A percentile compares a stretch with the other conserved stretches of the same genome.
Conservation (phyloP, 371 early-diverging fungal species). For the Apophysomyces elegans region DNA sequence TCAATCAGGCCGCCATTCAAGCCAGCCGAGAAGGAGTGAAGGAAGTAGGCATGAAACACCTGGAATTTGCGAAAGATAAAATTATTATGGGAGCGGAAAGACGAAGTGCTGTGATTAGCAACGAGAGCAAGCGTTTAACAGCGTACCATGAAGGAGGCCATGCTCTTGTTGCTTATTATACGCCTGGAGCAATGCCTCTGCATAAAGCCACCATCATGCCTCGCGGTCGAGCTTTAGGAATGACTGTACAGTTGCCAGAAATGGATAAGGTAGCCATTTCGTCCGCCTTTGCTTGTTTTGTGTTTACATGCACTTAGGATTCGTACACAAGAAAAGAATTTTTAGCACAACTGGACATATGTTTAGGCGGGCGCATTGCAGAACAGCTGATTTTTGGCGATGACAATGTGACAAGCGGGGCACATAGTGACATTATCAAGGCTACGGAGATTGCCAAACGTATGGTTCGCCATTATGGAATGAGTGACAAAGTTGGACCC, state of each 20-base stretch:
- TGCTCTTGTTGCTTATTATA: conserved; percentile 93
- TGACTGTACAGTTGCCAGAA: conserved; percentile 95
- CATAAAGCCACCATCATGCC: conserved; percentile 99
- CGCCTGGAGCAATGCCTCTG: conserved; percentile 95
- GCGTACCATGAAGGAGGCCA: conserved; percentile 99
- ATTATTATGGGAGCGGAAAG: conserved; percentile 98
- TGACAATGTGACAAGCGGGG: conserved; percentile 95
- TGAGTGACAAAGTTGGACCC: conserved; percentile 89
- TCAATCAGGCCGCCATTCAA: conserved; percentile 95
- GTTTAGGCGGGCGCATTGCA: conserved; percentile 97
- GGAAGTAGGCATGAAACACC: conserved; percentile 75
- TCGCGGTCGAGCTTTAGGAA: conserved; percentile 89
- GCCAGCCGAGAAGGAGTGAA: conserved; percentile 81
- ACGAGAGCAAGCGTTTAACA: conserved; percentile 84
- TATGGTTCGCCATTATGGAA: conserved; percentile 94
- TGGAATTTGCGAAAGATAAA: conserved; percentile 97
- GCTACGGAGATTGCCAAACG: conserved; percentile 91
- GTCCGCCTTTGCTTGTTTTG: background rate
- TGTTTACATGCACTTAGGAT: conserved; percentile 39
- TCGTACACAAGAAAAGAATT: conserved; percentile 85
- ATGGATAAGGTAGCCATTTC: conserved; percentile 73
- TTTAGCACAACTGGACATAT: conserved; percentile 91
- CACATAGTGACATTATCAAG: conserved; percentile 88
- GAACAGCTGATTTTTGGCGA: conserved; percentile 94
- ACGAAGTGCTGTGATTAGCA: conserved; percentile 89